phyloP scores from a whole-genome alignment of 768 basidiomycete species.

The Trametes cubensis region DNA sequence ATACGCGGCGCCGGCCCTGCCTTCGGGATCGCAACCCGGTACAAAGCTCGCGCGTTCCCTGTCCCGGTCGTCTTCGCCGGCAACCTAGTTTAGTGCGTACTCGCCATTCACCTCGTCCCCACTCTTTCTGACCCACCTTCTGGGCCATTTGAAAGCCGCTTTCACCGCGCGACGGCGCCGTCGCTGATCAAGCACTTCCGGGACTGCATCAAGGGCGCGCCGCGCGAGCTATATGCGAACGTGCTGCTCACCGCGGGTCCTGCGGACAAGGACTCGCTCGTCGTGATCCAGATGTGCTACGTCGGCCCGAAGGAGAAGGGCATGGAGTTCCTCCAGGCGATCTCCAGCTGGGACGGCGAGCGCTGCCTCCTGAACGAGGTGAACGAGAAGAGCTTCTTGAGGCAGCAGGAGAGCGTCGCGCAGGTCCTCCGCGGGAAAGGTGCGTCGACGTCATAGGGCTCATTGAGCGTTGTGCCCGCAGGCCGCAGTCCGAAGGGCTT shows the following conservation, averaged over 20 bases:
- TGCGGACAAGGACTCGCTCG: slow-evolving; percentile 77
- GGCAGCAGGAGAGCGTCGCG: slow-evolving; percentile 90
- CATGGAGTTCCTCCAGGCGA: slow-evolving; percentile 77
- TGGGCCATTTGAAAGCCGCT: too few species aligned
- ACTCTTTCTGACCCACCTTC: too few species aligned
- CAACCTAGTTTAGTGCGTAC: slow-evolving; percentile 84
- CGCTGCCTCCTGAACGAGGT: slow-evolving; percentile 87
- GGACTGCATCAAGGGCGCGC: slow-evolving; percentile 89
- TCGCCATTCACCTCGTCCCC: too few species aligned
- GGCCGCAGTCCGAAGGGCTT: too few species aligned
- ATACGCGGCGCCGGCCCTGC: slow-evolving; percentile 81
- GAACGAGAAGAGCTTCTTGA: slow-evolving; percentile 83
- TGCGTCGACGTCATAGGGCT: slow-evolving; percentile 34
- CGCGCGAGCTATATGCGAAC: slow-evolving; percentile 87
- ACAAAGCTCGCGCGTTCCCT: slow-evolving; percentile 86
- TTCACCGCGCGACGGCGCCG: slow-evolving; percentile 83
- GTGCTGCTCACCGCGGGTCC: slow-evolving; percentile 90
- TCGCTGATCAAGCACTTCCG: slow-evolving; percentile 90
- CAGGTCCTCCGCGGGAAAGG: slow-evolving; percentile 87
- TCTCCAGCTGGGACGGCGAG: slow-evolving; percentile 89
- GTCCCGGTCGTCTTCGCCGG: slow-evolving; percentile 91
- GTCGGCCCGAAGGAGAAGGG: slow-evolving; percentile 74
- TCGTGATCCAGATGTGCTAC: slow-evolving; percentile 92
- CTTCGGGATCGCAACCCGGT: slow-evolving; percentile 86
- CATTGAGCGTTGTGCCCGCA: neutral